phyloP scores from a whole-genome alignment of 331 rosid genomes.

The Pyrus hybrid region DNA sequence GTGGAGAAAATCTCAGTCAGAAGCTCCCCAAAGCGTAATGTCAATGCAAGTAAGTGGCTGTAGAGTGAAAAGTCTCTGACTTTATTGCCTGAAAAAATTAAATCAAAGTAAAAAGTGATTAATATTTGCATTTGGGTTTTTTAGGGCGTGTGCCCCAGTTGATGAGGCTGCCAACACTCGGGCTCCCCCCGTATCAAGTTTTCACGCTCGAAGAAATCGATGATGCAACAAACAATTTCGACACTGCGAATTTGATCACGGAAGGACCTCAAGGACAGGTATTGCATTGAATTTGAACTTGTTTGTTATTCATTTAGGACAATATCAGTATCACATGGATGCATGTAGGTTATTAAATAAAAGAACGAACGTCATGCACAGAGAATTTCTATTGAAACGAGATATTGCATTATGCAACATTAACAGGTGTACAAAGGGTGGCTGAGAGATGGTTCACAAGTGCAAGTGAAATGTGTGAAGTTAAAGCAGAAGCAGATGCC shows the following conservation, averaged over 20 bases:
- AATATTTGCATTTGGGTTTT: slow-evolving; percentile 3
- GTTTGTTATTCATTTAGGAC: too few relatives aligned
- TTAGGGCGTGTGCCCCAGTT: slow-evolving; percentile 51
- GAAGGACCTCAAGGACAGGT: slow-evolving; percentile 71
- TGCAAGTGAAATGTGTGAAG: slow-evolving; percentile 44
- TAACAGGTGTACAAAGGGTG: slow-evolving; percentile 66
- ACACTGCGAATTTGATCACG: slow-evolving; percentile 39
- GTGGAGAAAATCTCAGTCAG: slow-evolving; percentile 28
- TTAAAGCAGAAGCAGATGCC: slow-evolving; percentile 40
- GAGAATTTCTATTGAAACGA: neutral
- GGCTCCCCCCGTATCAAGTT: slow-evolving; percentile 47
- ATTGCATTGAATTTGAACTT: neutral
- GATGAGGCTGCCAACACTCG: slow-evolving; percentile 40
- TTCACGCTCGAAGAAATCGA: slow-evolving; percentile 79
- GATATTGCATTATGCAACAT: neutral
- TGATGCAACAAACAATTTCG: slow-evolving; percentile 68
- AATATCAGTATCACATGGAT: neutral
- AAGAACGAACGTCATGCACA: neutral
- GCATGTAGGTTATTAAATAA: neutral
- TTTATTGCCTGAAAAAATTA: neutral
- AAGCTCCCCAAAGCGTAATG: slow-evolving; percentile 26
- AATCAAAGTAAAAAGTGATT: neutral
- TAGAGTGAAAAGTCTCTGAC: neutral
- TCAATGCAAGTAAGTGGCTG: slow-evolving; percentile 43
- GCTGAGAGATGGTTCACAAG: slow-evolving; percentile 56